A percentile compares a stretch with the other conserved stretches of the same genome.
Conservation (phyloP, 2,329 filamentous ascomycete species). For the Phaeosphaeria sp. region DNA sequence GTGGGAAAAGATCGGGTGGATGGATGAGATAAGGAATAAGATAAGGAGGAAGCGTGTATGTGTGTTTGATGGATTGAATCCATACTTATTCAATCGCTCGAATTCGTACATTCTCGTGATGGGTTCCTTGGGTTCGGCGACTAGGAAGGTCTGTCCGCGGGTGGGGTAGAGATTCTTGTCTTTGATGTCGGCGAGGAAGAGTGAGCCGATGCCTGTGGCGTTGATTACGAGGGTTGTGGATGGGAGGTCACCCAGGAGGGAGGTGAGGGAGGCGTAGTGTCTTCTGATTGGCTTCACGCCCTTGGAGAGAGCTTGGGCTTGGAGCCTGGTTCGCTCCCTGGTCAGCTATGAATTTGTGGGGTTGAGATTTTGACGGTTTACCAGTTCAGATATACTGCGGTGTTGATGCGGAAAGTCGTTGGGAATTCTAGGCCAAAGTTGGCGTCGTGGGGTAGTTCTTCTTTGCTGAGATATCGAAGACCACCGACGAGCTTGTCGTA, state of each 20-base stretch:
- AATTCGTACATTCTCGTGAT: constrained; percentile 49
- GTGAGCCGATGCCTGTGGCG: constrained; percentile 79
- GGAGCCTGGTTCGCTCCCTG: constrained; percentile 32
- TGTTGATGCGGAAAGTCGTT: constrained; percentile 49
- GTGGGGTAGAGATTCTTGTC: constrained; percentile 75
- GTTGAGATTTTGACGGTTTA: constrained; percentile 14
- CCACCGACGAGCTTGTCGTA: constrained; percentile 52
- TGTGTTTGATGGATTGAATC: too few relatives aligned
- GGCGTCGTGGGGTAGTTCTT: constrained; percentile 44
- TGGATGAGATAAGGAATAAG: too few relatives aligned
- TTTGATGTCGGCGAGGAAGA: constrained; percentile 79
- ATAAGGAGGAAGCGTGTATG: neutral
- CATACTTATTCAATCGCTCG: constrained; percentile 15
- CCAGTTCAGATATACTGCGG: constrained; percentile 47
- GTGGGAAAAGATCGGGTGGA: too few relatives aligned
- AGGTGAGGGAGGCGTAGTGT: constrained; percentile 67
- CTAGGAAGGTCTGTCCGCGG: constrained; percentile 83
- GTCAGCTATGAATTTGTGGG: neutral
- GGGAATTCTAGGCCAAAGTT: constrained; percentile 47
- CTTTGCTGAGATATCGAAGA: constrained; percentile 30
- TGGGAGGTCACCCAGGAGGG: constrained; percentile 69
- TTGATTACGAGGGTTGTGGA: constrained; percentile 79
- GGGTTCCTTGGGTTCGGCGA: constrained; percentile 56
- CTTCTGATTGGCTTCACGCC: constrained; percentile 65
- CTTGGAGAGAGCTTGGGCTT: constrained; percentile 73